A percentile compares a stretch with the other conserved stretches of the same genome.
Evolutionary conservation across 805 yeast genomes (phyloP).

Genomic region (Ogataea neopini): DNA sequence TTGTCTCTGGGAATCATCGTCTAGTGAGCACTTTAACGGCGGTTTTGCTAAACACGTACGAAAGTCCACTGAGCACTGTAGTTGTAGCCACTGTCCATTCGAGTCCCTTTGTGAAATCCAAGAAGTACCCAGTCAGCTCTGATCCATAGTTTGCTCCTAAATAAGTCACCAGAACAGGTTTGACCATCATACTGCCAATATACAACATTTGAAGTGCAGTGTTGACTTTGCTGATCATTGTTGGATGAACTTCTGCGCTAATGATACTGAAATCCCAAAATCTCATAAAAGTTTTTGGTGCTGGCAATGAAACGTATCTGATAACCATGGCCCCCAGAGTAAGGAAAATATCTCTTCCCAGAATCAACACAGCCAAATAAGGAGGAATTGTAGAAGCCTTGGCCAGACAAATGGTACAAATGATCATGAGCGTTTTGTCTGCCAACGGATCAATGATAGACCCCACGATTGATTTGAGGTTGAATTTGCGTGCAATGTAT

Average conservation of each 20-base stretch:
- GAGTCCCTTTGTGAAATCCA: slow-evolving; percentile 30
- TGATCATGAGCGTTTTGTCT: slow-evolving; percentile 86
- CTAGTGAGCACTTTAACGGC: slow-evolving; percentile 57
- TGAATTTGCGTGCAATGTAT: slow-evolving; percentile 77
- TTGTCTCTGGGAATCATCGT: background rate
- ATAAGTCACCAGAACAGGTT: slow-evolving; percentile 48
- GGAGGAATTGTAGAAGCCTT: slow-evolving; percentile 70
- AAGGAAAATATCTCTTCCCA: slow-evolving; percentile 81
- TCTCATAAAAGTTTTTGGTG: slow-evolving; percentile 70
- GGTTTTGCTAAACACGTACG: slow-evolving; percentile 68
- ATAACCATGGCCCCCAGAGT: slow-evolving; percentile 71
- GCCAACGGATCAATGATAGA: slow-evolving; percentile 94
- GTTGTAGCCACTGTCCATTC: slow-evolving; percentile 66
- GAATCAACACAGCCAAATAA: slow-evolving; percentile 63
- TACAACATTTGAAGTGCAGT: slow-evolving; percentile 93
- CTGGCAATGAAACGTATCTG: slow-evolving; percentile 71
- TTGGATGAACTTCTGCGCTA: slow-evolving; percentile 87
- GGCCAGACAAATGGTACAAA: slow-evolving; percentile 76
- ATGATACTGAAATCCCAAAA: slow-evolving; percentile 80
- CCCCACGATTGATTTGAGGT: slow-evolving; percentile 80
- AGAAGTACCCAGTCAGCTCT: slow-evolving; percentile 26
- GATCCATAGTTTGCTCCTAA: slow-evolving; percentile 33
- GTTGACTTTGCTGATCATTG: slow-evolving; percentile 80
- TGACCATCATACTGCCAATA: slow-evolving; percentile 61
- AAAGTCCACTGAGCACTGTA: slow-evolving; percentile 74